Evolutionary conservation across 352 stramenopile species (phyloP).

Genomic region (Pilasporangium apinafurcum): DNA sequence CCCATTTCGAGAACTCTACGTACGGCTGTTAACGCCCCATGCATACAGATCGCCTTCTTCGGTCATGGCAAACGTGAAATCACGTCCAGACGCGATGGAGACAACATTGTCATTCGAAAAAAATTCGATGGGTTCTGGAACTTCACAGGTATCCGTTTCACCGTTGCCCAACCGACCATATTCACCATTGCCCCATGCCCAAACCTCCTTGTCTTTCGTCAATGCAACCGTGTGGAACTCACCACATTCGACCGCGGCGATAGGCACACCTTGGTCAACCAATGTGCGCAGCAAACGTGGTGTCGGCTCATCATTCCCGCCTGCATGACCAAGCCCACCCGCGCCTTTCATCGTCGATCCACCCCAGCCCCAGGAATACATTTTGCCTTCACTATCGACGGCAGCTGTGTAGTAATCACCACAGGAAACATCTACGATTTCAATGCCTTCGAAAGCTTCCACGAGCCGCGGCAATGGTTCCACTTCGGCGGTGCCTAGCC

Average conservation of each 20-base stretch:
- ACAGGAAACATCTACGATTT: slow-evolving; percentile 81
- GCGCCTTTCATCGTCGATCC: slow-evolving; percentile 79
- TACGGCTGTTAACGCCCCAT: slow-evolving; percentile 91
- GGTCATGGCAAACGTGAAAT: slow-evolving; percentile 87
- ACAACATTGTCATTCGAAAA: slow-evolving; percentile 70
- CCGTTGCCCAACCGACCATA: slow-evolving; percentile 90
- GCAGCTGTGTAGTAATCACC: slow-evolving; percentile 85
- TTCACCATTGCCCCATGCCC: slow-evolving; percentile 89
- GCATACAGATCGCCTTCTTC: slow-evolving; percentile 82
- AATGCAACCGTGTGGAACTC: slow-evolving; percentile 89
- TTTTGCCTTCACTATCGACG: slow-evolving; percentile 77
- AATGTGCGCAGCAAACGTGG: slow-evolving; percentile 62
- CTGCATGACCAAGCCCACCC: slow-evolving; percentile 65
- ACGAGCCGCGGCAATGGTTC: slow-evolving; percentile 51
- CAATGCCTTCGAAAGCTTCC: slow-evolving; percentile 57
- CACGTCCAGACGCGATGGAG: slow-evolving; percentile 72
- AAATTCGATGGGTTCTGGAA: slow-evolving; percentile 81
- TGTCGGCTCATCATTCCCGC: slow-evolving; percentile 65
- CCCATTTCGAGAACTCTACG: slow-evolving; percentile 13
- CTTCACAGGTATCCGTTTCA: slow-evolving; percentile 72
- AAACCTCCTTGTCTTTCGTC: slow-evolving; percentile 86
- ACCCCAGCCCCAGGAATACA: slow-evolving; percentile 90
- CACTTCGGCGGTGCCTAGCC: slow-evolving; percentile 34
- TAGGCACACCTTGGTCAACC: slow-evolving; percentile 77
- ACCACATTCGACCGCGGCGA: slow-evolving; percentile 65